Evolutionary conservation across 106 monocot genomes (phyloP), one percentile per base, ranked within the genome.

Genomic region (Allium cepa): DNA sequence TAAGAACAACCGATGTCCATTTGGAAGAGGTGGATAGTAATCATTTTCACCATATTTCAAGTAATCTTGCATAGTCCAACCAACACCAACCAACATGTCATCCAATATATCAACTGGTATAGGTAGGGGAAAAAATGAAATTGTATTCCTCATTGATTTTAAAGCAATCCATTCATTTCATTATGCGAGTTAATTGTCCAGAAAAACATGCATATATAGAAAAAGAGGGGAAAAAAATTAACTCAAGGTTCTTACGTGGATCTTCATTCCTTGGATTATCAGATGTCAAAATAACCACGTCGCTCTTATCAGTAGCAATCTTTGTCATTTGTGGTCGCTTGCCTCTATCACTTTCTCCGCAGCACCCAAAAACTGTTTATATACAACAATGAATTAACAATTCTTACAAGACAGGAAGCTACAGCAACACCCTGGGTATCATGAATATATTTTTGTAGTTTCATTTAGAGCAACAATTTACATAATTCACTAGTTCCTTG

Each of bases 21-120:
- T 97, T 64, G 84, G 80, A 57, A 97, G 84, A 49, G 92, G 88
- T 50, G 92, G 96, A 63, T 97, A 97, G 70, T 92, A 88, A 75
- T 89, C 88, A 76, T 92, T 92, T 82, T 88, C 88, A 53, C 96
- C 88, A 75, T 84, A 72, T 51, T 84, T 88, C 59, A 97, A 66
- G 63, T 97, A 97, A 66, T 97, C 96, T 84, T 92, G 84, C 96
- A 97, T 92, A 47, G 80, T 89, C 88, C 79, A 92, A 70, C 96
- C 96, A 75, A 97, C 76, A 57, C 96, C 96, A 53, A 78, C 64
- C 74, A 97, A 75, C 96, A 97, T 97, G 76, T 97, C 96, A 86
- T 97, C 96, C 76, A 97, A 77, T 62, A 97, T 97, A 71, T 92
- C 92, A 81, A 97, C 96, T 97, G 80, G 55, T 52, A 22, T 57